Percentiles rank a stretch among this genome's conserved stretches.
Evolutionary conservation across 2,329 filamentous ascomycete species (phyloP).

Genomic region (Cryphonectria naterciae): DNA sequence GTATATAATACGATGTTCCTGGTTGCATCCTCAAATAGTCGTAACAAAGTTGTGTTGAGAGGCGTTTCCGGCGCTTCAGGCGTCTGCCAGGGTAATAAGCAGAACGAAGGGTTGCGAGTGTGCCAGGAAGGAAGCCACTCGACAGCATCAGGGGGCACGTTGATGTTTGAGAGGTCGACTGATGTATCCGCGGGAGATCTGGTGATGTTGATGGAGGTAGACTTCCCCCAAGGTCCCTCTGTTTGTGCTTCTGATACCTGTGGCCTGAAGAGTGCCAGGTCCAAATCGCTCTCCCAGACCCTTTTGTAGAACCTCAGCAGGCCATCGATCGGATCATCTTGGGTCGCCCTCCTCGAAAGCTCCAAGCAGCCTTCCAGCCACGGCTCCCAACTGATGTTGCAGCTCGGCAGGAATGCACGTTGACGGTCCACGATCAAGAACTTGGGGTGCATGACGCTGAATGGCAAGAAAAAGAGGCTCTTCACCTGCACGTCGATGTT

Average conservation of each 20-base stretch:
- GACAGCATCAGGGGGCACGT: slow-evolving; percentile 14
- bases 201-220: slow-evolving; percentile 30
- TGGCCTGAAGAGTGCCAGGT: slow-evolving; percentile 6
- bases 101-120: slow-evolving; percentile 68
- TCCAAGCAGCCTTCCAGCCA: slow-evolving; percentile 82
- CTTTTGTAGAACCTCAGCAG: slow-evolving; percentile 68
- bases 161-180: slow-evolving; percentile 48
- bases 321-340: slow-evolving; percentile 61
- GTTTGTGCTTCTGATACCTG: not conserved
- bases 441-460: slow-evolving; percentile 89
- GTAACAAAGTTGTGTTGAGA: slow-evolving; percentile 67
- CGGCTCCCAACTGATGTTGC: slow-evolving; percentile 85
- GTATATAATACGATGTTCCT: slow-evolving; percentile 71
- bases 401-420: slow-evolving; percentile 73
- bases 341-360: slow-evolving; percentile 43
- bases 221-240: slow-evolving; percentile 26
- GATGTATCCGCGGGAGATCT: slow-evolving; percentile 26
- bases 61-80: slow-evolving; percentile 64
- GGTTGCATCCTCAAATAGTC: slow-evolving; percentile 61
- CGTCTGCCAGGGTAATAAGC: slow-evolving; percentile 58
- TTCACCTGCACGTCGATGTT: slow-evolving; percentile 73
- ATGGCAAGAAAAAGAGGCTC: slow-evolving; percentile 77
- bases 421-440: slow-evolving; percentile 74
- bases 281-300: slow-evolving; percentile 63
- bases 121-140: slow-evolving; percentile 73